phyloP scores from a whole-genome alignment of 495 filamentous ascomycete genomes.

The Staphylotrichum tortipilum region DNA sequence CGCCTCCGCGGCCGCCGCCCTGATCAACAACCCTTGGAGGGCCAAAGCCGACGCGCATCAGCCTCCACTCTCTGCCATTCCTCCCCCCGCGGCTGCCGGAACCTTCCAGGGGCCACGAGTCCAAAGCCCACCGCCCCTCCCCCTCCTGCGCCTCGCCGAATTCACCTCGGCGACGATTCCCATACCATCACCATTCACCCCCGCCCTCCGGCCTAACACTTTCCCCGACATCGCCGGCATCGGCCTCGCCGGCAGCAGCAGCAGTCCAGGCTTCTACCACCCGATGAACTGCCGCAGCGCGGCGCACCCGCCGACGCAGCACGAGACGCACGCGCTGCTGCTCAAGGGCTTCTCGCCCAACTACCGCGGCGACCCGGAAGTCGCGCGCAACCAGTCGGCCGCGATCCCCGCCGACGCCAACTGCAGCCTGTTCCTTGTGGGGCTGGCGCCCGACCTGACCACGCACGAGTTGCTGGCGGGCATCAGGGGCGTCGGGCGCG shows the following conservation, averaged over 20 bases:
- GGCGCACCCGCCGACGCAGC: not conserved
- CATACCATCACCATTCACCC: no score
- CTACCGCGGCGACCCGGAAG: constrained; percentile 27
- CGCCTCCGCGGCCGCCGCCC: no score
- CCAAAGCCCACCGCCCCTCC: no score
- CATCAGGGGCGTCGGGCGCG: constrained; percentile 27
- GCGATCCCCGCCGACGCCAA: constrained; percentile 22
- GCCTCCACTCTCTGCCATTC: no score
- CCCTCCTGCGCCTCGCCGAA: no score
- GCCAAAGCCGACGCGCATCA: no score
- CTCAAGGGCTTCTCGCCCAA: constrained; percentile 21
- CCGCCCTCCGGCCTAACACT: no score
- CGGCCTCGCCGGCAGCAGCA: not conserved
- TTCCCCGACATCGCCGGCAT: no score
- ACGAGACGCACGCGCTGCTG: constrained; percentile 9
- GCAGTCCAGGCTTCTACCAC: constrained; percentile 17
- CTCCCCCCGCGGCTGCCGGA: no score
- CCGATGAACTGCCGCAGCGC: constrained; percentile 12
- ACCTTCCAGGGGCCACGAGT: no score
- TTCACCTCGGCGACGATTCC: no score
- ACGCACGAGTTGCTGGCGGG: constrained; percentile 23
- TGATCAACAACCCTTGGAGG: no score
- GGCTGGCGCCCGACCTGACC: constrained; percentile 25
- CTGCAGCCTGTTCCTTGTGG: constrained; percentile 30
- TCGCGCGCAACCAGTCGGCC: constrained; percentile 26